Evolutionary conservation across 2,329 filamentous ascomycete genomes (phyloP), one percentile per base, ranked within the genome.

Genomic region (Aurifilum marmelostoma): DNA sequence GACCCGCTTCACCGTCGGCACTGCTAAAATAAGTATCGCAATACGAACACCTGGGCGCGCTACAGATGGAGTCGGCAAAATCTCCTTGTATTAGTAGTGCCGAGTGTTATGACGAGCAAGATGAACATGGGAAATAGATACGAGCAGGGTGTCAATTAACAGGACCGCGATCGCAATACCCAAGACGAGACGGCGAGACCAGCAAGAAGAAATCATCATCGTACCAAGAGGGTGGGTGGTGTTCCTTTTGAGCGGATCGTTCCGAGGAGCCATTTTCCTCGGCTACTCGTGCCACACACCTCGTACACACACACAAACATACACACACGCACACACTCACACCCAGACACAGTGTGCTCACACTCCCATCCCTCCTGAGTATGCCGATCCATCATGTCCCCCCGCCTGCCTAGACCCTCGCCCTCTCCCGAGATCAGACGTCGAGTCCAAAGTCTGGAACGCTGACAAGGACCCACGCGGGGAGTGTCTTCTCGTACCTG

Each of bases 381-480:
- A 34, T 24, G 63, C 43, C 39, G 41, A 56, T 50, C 61, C 67
- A 50, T 63, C 21, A 47, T 47, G 43, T 18, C 43, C 43, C 41
- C 14, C 41, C 37, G 39, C 41, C 34, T 24, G 54, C 27, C 67
- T 58, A n/a, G 34, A 41, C 60, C 34, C 6, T 37, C 24, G 64
- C 52, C 43, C 29, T 34, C 41, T 41, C 59, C 63, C 50, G 52
- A 65, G 39, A 39, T 37, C 47, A 58, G 41, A 37, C 18, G 43
- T 32, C 43, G 24, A 34, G 50, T 47, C 18, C 21, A 66, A 32
- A 67, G 56, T 67, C 65, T 61, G 47, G 65, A 63, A 67, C 65
- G 58, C 62, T 62, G 58, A 41, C 58, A 56, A 11, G 58, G 65
- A 64, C 66, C 66, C 66, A 64, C 59, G 66, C 66, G 61, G 66